These are phyloP conservation scores for Hebeloma cylindrosporum DNA, from an alignment of 768 basidiomycete species.

Conservation along the genomic window DNA sequence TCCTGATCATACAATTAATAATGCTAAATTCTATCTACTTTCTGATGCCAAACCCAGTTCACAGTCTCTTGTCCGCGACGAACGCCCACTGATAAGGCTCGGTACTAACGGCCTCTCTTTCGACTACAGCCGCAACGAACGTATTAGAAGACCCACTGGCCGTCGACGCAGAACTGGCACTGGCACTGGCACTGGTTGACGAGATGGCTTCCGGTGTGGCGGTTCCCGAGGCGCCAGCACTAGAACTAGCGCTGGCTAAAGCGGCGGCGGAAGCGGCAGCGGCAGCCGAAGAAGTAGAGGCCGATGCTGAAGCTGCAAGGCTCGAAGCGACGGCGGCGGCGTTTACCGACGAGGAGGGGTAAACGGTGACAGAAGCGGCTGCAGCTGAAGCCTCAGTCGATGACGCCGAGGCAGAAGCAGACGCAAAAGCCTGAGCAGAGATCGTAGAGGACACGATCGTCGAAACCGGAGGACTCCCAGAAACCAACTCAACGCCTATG, in stretches of 20 bases:
- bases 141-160: slow-evolving; percentile 8
- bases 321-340: slow-evolving; percentile 3
- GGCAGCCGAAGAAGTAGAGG: slow-evolving; percentile 2
- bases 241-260: slow-evolving; percentile 1
- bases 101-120: slow-evolving; percentile 23
- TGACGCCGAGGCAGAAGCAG: slow-evolving; percentile 5
- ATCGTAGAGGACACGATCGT: slow-evolving; percentile 1
- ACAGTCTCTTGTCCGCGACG: no score
- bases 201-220: background rate
- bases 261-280: slow-evolving; percentile 11
- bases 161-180: slow-evolving; percentile 3
- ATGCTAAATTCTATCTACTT: no score
- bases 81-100: slow-evolving; percentile 42
- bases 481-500: slow-evolving; percentile 18
- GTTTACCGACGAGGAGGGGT: slow-evolving; percentile 6
- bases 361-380: background rate
- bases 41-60: no score
- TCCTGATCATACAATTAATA: no score
- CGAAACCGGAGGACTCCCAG: slow-evolving; percentile 13
- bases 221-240: no score
- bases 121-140: slow-evolving; percentile 15
- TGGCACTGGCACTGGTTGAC: slow-evolving; percentile 7
- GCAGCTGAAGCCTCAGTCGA: slow-evolving; percentile 24
- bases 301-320: background rate
- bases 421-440: background rate